Percentiles rank a stretch among this genome's conserved stretches.
phyloP scores from a whole-genome alignment of 805 yeast genomes.

The Saccharomyces jurei region DNA sequence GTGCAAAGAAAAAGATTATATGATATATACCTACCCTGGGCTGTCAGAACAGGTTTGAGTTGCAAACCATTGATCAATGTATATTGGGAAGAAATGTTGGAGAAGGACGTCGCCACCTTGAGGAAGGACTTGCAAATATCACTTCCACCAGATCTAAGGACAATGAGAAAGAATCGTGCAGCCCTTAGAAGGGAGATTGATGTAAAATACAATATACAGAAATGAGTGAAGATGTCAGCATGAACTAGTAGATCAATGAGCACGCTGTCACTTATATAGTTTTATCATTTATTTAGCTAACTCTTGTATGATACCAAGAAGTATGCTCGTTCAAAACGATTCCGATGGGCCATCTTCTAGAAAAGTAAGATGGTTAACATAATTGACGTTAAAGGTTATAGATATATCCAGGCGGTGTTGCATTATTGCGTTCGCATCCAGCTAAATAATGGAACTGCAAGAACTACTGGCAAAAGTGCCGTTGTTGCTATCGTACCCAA shows the following conservation, averaged over 20 bases:
- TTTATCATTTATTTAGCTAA: background rate
- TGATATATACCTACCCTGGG: conserved; percentile 82
- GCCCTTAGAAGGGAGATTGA: conserved; percentile 18
- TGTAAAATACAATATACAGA: conserved; percentile 19
- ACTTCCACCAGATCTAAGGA: conserved; percentile 72
- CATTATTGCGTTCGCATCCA: background rate
- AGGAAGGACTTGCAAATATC: conserved; percentile 65
- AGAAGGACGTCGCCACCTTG: conserved; percentile 62
- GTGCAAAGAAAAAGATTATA: conserved; percentile 57
- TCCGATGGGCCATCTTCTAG: background rate
- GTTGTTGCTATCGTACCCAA: conserved; percentile 26
- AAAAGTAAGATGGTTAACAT: background rate
- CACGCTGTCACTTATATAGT: background rate
- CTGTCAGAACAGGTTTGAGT: conserved; percentile 59
- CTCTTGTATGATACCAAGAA: background rate
- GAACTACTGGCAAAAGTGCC: conserved; percentile 22
- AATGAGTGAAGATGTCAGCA: background rate
- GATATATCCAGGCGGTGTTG: background rate
- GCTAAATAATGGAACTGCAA: conserved; percentile 5
- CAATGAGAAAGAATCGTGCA: conserved; percentile 39
- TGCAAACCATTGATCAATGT: conserved; percentile 77
- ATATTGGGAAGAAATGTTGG: conserved; percentile 82
- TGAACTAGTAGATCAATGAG: background rate
- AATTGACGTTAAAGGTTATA: background rate
- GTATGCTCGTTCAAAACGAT: background rate